A percentile compares a stretch with the other conserved stretches of the same genome.
phyloP scores from a whole-genome alignment of 2,329 filamentous ascomycete species.

The Zymoseptoria ardabiliae region DNA sequence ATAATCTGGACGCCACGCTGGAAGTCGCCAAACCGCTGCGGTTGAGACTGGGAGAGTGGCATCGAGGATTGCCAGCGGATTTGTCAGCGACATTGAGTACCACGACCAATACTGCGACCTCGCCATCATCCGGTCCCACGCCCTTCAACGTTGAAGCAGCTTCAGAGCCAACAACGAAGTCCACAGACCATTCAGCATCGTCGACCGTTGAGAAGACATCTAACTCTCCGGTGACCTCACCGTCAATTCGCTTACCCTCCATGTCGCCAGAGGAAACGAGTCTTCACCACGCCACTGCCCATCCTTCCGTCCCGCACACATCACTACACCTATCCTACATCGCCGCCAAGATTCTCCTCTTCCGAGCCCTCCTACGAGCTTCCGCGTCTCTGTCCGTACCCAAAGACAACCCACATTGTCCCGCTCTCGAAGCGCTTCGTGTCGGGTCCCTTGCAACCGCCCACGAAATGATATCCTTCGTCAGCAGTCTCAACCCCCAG shows the following conservation, averaged over 20 bases:
- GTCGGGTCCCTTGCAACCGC: not conserved
- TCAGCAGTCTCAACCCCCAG: not conserved
- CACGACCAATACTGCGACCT: not conserved
- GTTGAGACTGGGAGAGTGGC: constrained; percentile 44
- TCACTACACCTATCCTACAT: constrained; percentile 47
- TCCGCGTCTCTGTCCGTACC: not conserved
- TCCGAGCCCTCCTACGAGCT: constrained; percentile 42
- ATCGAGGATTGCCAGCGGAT: constrained; percentile 37
- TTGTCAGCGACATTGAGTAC: constrained; percentile 1
- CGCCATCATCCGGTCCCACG: constrained; percentile 8
- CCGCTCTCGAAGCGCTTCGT: not conserved
- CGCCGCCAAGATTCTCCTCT: constrained; percentile 46
- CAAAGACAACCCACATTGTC: not conserved
- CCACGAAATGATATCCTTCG: not conserved
- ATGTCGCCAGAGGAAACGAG: constrained; percentile 25
- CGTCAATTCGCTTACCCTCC: constrained; percentile 3
- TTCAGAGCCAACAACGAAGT: constrained; percentile 3
- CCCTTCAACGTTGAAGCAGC: constrained; percentile 4
- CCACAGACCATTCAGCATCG: constrained; percentile 5
- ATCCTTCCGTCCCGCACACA: constrained; percentile 33
- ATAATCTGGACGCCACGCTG: constrained; percentile 34
- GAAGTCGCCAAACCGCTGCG: constrained; percentile 45
- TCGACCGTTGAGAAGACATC: not conserved
- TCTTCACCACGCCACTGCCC: not conserved
- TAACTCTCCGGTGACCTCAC: not conserved